These are phyloP conservation scores for Emiliania huxleyi DNA, from an alignment of 78 protist species.

Conservation along the genomic window DNA sequence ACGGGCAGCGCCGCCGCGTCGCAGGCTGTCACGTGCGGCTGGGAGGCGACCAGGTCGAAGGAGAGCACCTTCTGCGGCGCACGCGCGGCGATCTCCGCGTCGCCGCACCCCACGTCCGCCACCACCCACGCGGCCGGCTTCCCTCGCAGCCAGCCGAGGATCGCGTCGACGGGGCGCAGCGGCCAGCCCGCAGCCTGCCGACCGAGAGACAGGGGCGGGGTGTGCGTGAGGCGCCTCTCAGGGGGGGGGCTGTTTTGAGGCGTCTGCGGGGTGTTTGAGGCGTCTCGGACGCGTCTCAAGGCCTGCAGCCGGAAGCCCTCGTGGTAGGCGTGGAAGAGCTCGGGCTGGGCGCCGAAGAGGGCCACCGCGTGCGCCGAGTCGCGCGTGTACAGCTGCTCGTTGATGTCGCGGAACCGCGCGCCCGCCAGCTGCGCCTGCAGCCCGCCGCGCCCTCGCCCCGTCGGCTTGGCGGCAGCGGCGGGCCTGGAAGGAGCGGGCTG, in stretches of 20 bases:
- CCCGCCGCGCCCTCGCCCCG: too few relatives aligned
- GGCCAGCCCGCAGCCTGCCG: constrained; percentile 17
- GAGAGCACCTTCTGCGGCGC: constrained; percentile 1
- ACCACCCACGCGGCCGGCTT: background rate
- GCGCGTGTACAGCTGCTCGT: constrained; percentile 46
- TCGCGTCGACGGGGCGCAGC: constrained; percentile 23
- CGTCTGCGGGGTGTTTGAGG: too few relatives aligned
- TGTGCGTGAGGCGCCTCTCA: background rate
- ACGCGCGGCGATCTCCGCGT: constrained; percentile 35
- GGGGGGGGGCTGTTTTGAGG: too few relatives aligned
- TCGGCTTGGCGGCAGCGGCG: too few relatives aligned
- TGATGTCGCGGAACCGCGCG: constrained; percentile 43
- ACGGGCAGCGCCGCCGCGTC: constrained; percentile 56
- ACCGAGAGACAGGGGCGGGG: background rate
- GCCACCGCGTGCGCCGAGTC: background rate
- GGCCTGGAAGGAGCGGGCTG: too few relatives aligned
- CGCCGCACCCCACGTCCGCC: constrained; percentile 63
- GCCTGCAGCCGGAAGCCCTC: constrained; percentile 42
- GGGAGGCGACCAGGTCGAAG: constrained; percentile 37
- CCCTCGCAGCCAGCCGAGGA: background rate
- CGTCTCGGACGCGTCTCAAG: too few relatives aligned
- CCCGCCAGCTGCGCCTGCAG: constrained; percentile 34
- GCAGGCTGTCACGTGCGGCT: constrained; percentile 39
- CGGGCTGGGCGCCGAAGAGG: background rate
- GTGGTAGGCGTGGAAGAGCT: constrained; percentile 48